Base-by-base conservation (phyloP, 306 rosid species). In the Calophaca sinica region DNA sequence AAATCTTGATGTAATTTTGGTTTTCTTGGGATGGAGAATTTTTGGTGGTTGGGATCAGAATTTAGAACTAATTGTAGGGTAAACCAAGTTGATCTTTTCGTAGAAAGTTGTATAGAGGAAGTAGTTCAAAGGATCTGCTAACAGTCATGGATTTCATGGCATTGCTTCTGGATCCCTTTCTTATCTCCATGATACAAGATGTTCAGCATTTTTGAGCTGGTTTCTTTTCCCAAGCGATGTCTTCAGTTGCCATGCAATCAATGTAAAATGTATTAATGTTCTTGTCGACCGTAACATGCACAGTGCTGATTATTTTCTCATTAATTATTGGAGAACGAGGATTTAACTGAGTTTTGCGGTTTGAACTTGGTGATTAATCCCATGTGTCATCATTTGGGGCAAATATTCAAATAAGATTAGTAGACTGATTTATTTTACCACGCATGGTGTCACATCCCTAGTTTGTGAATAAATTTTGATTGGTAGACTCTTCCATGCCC, bases 1-100 rank as follows among this genome's bases (percentile, higher is more conserved):
- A 78, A 89, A 85, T 75, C 83, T 77, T 54, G 75, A 48, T 70
- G 38, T 46, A 59, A 73, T 71, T 79, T 79, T 88, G 39, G 86
- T 62, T 87, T 33, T 50, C 50, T 81, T n/a, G 35, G 61, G 54
- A 73, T 54, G 77, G 52, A 69, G 8, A 70, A 9, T 32, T 26
- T 51, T 70, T 50, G 80, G 83, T 52, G 68, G 68, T 51, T 80
- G 62, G 84, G 54, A 32, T 65, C 10, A 55, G 35, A 73, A 11
- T 74, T 80, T 77, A 58, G 52, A 38, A 68, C 61, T 75, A 68
- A 62, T 59, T 76, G 13, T 62, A 41, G 29, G 74, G 61, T 46
- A 42, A 73, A 53, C 42, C 7, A 68, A 65, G 44, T 73, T 51
- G 51, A 12, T 42, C 6, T 41, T 80, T 53, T 46, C 48, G 50